Base-by-base conservation (phyloP, 2,329 filamentous ascomycete genomes). In the Colletotrichum cereale region DNA sequence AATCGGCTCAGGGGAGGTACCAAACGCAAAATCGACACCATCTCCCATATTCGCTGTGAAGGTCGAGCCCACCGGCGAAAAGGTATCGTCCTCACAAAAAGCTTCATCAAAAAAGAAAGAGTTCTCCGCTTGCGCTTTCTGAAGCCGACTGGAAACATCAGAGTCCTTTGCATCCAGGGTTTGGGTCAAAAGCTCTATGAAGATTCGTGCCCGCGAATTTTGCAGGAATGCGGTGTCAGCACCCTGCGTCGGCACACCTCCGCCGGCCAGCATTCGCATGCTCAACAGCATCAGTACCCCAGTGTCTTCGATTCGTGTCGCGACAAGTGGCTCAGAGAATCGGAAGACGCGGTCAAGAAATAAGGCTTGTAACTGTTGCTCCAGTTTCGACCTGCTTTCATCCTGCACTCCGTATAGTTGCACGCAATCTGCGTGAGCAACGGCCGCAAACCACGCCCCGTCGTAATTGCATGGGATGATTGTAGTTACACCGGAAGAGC, bases 371-470 rank as follows among this genome's bases (percentile, higher is more conserved):
- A 56, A 11, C 38, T 36, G 38, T 24, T 64, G 24, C 21, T 36
- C 50, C 34, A 64, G 10, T 52, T 48, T 47, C 5, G 34, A 42
- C n/a, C 16, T 53, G 36, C 29, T 8, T 55, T 44, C 61, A 14
- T n/a, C 61, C 14, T 42, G 38, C 18, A 55, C n/a, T 26, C 61
- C 36, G 36, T 63, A 63, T 16, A 63, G 24, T 36, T 63, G 38
- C 26, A 65, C 47, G 29, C 34, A 65, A 65, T 65, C 62, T 56
- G 52, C n/a, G 16, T 65, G 57, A 10, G 40, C 29, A 48, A 65
- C 14, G 10, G 40, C 52, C 5, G 47, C 31, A 56, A 47, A 65
- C 62, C 40, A 65, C 31, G 5, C 21, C n/a, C 52, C 24, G 5
- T 65, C 26, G 18, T 31, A 52, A 26, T 48, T 56, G 29, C 40